Base-by-base conservation (phyloP, 2,329 filamentous ascomycete species). In the Dothideomycetes sp. region DNA sequence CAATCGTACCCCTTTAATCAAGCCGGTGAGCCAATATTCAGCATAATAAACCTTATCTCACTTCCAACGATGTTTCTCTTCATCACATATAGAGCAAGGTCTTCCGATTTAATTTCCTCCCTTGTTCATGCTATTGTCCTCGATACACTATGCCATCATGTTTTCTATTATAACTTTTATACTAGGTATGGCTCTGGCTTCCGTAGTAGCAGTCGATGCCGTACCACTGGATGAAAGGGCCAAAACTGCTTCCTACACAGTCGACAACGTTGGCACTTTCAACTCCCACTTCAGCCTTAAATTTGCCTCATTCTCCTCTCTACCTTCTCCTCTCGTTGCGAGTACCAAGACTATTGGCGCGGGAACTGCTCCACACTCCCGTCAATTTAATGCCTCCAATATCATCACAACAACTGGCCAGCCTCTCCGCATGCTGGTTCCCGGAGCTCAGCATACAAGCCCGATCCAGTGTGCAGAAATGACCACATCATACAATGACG, bases 401-500 rank as follows among this genome's bases (percentile, higher is more conserved):
- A 37, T 47, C 11, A 18, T 47, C 11, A 38, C 40, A 9, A 5
- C 17, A 8, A 31, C 30, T 33, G 42, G 43, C n/a, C 41, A 42
- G 19, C 34, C 40, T 7, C 19, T 44, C 16, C 34, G 34, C 12
- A 41, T 41, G 38, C 31, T 36, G 17, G 40, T 40, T 3, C 33
- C 38, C 29, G 42, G 41, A 14, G 38, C 17, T 3, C 41, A 43
- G 14, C 27, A 24, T 29, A 19, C 27, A 24, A 31, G 34, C 15
- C 36, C 41, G 11, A 36, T 47, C 5, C 27, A 38, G 10, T 38
- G 42, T 11, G 74, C 79, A 1, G 81, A 88, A 58, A 54, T 87
- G 29, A 75, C 77, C 36, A 75, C 77, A 2, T 55, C 61, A 4
- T 66, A 77, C 19, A 56, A 65, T 9, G 79, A 88, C 52, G 64